Conservation (phyloP, 768 basidiomycete genomes). For the Leccinum sublutescens region DNA sequence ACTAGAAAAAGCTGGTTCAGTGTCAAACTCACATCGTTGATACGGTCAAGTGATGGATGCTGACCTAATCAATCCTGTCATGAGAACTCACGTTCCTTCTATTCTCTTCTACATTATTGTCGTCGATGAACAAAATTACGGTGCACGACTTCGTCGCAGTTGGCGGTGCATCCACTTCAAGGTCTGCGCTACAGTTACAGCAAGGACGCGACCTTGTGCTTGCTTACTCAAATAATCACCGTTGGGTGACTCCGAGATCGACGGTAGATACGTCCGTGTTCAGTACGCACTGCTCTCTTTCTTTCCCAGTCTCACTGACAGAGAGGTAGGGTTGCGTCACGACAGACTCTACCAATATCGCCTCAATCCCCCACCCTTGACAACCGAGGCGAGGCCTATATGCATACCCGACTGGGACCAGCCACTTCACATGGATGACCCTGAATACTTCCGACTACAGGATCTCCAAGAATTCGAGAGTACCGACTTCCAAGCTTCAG, state of each 20-base stretch:
- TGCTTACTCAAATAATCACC: constrained; percentile 10
- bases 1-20: neutral
- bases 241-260: constrained; percentile 23
- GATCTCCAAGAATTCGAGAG: constrained; percentile 46
- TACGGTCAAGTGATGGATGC: neutral
- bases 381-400: neutral
- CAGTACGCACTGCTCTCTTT: constrained; percentile 15
- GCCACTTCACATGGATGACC: constrained; percentile 24
- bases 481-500: constrained; percentile 29
- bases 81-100: no score
- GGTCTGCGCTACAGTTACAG: constrained; percentile 8
- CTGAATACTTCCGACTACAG: constrained; percentile 36
- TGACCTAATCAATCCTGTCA: neutral
- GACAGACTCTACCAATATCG: constrained; percentile 26
- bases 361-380: constrained; percentile 16
- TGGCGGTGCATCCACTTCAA: neutral
- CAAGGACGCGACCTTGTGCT: constrained; percentile 22
- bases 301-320: constrained; percentile 8
- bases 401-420: constrained; percentile 41
- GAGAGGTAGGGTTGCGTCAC: constrained; percentile 13
- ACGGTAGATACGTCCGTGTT: constrained; percentile 17
- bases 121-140: constrained; percentile 7
- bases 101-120: no score
- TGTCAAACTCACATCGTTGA: constrained; percentile 2
- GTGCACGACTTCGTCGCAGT: constrained; percentile 24